These are phyloP conservation scores for Hypoxylon sp. DNA, from an alignment of 2,329 filamentous ascomycete genomes.

Conservation along the genomic window DNA sequence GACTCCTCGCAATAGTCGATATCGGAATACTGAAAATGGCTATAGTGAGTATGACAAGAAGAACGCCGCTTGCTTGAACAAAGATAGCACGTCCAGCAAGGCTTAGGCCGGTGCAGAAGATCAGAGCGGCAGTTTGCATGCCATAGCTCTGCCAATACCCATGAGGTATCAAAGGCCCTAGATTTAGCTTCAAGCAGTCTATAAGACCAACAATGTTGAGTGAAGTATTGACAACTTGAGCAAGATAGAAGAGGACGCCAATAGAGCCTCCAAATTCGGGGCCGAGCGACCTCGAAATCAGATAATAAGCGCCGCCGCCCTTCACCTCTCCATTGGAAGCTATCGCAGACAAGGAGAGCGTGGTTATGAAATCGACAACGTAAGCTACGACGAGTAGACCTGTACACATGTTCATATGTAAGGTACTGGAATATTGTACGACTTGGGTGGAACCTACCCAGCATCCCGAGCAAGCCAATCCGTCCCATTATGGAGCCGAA, in stretches of 20 bases:
- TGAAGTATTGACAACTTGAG: conserved; percentile 87
- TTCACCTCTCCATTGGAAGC: conserved; percentile 91
- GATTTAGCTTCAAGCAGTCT: conserved; percentile 83
- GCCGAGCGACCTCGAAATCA: conserved; percentile 86
- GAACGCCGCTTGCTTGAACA: conserved; percentile 80
- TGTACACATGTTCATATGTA: conserved; percentile 52
- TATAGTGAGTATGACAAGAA: conserved; percentile 77
- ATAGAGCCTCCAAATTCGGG: conserved; percentile 92
- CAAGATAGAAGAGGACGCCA: conserved; percentile 89
- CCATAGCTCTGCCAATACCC: conserved; percentile 83
- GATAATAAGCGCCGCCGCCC: conserved; percentile 88
- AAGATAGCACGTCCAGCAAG: conserved; percentile 85
- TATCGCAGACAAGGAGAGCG: conserved; percentile 87
- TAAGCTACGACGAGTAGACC: conserved; percentile 82
- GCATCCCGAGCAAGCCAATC: conserved; percentile 81
- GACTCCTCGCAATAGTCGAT: conserved; percentile 75
- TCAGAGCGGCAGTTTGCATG: conserved; percentile 77
- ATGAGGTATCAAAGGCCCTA: conserved; percentile 74
- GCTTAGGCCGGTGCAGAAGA: conserved; percentile 80
- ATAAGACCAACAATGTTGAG: conserved; percentile 90
- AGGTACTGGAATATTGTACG: conserved; percentile 1
- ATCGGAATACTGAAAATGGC: conserved; percentile 85
- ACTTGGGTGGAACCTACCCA: conserved; percentile 67
- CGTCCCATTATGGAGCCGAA: conserved; percentile 89
- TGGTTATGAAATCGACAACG: conserved; percentile 83